Conservation (phyloP, 1,284 basidiomycete species). For the Exobasidium rhododendri region DNA sequence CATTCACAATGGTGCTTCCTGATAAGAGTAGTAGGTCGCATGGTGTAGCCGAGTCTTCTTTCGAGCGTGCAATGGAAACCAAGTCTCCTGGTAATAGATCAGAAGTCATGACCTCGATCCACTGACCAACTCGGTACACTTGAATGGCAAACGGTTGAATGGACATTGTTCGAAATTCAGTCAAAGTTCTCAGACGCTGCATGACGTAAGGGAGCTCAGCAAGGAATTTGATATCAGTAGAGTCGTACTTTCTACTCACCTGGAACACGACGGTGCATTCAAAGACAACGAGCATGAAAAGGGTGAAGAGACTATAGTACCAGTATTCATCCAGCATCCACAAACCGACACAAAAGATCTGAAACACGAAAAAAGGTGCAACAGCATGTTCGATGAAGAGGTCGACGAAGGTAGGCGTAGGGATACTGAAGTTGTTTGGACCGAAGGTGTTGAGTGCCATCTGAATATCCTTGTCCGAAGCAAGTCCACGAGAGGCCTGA, state of each 20-base stretch:
- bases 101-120: constrained; percentile 42
- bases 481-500: constrained; percentile 61
- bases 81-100: constrained; percentile 52
- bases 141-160: constrained; percentile 51
- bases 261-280: constrained; percentile 51
- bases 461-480: constrained; percentile 42
- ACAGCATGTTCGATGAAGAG: constrained; percentile 54
- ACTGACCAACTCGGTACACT: constrained; percentile 45
- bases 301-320: constrained; percentile 53
- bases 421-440: constrained; percentile 50
- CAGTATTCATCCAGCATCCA: constrained; percentile 56
- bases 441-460: constrained; percentile 45
- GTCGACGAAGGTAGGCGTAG: constrained; percentile 48
- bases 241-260: constrained; percentile 7
- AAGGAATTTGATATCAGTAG: constrained; percentile 2
- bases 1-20: constrained; percentile 51
- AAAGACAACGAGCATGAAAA: constrained; percentile 53
- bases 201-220: constrained; percentile 8
- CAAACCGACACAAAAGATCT: constrained; percentile 53
- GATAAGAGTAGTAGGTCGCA: constrained; percentile 47
- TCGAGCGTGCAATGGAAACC: constrained; percentile 51
- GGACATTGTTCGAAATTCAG: constrained; percentile 55
- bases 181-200: constrained; percentile 51
- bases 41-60: constrained; percentile 51
- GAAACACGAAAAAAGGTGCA: constrained; percentile 55